Evolutionary conservation across 2,329 filamentous ascomycete genomes (phyloP), one percentile per base, ranked within the genome.

Genomic region (Fulvia fulva): DNA sequence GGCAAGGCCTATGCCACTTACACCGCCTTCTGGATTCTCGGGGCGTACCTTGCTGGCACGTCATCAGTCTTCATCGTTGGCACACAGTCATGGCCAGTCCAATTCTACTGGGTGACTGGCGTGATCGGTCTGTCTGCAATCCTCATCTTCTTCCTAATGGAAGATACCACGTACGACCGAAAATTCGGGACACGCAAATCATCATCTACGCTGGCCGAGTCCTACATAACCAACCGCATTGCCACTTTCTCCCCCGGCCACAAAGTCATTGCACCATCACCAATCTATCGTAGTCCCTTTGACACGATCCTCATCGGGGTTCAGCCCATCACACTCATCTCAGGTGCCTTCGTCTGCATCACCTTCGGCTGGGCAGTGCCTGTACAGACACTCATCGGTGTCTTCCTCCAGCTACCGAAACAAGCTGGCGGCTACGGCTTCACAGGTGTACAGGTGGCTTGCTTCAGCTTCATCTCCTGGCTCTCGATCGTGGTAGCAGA

Each of bases 391-490:
- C 55, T 67, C 30, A 63, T 69, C 16, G 63, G 67, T 3, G 62
- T 65, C 30, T 77, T 72, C 68, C 70, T 78, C 5, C 75, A 77
- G 57, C 68, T 69, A 23, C 73, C 76, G 1, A 57, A 67, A 16
- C 63, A 64, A 5, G 64, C 60, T 3, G 75, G 74, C 23, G 77
- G 77, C 1, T 79, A 79, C 63, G 76, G 75, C 14, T 78, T 78
- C 60, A 71, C 71, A 0, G 67, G 75, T 0, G 64, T 72, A 16
- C 71, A 77, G 55, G 77, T 74, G 28, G 75, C 76, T 1, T 70
- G 69, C 8, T 75, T 74, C 57, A 70, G 68, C 2, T 77, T 79
- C 56, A 67, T 70, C 19, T 70, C 74, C 58, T 80, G 76, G 77
- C 65, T 74, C 16, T 76, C 75, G 6, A 68, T 77, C 23, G 60